Base-by-base conservation (phyloP, 202 grass and related monocot species). In the Panicum virgatum region DNA sequence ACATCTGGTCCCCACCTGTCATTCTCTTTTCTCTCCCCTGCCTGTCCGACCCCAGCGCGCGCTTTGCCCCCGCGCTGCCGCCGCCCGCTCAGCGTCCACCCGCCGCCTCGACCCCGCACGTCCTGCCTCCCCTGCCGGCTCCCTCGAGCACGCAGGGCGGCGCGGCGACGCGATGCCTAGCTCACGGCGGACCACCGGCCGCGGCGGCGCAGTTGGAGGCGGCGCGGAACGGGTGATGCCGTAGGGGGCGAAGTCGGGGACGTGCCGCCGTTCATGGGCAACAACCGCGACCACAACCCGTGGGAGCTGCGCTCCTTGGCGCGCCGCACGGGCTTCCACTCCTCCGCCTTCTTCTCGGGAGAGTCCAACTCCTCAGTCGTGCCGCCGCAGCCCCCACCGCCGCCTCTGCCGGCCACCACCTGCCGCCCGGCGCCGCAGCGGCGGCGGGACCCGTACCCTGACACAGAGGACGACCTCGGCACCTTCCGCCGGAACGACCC, bases 241-340 rank as follows among this genome's bases (percentile, higher is more conserved):
- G 81, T 26, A 12, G 77, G 15, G 1, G 71, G 13, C n/a, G 76
- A 9, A 12, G 77, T 10, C 30, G 53, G 56, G 75, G 43, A 7
- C 14, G 92, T 99, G 82, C 92, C 92, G 46, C 96, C 87, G 27
- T 99, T 96, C 83, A 62, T 90, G 40, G 65, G 88, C 27, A 86
- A 87, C 75, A 89, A 79, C 73, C 79, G 45, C 8, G 96, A 99
- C 83, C 93, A 90, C 83, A 99, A 85, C 87, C 96, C 96, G 42
- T 80, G 76, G 34, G 93, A 96, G 12, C 78, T 99, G 18, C 76
- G 81, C 46, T 92, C 96, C 37, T 99, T 93, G 96, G 91, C 96
- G 75, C 89, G 88, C 61, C 83, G 96, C 78, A 99, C 93, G 12
- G 91, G 96, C 3, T 99, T 94, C 77, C 89, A 94, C 39, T 42